Base-by-base conservation (phyloP, 164 flowering plant genomes). In the Litsea cubeba region DNA sequence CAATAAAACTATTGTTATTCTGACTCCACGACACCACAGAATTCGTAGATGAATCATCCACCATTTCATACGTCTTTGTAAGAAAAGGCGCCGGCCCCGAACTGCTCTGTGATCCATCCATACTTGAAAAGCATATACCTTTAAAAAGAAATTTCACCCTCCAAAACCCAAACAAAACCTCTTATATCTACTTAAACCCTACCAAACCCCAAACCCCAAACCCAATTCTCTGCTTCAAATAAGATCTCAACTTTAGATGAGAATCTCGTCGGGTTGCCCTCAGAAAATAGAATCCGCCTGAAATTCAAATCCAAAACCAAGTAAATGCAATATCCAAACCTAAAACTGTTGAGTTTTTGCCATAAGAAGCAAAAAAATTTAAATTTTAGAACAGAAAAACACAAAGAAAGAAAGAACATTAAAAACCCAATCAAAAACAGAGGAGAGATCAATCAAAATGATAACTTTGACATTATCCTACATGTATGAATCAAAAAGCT, bases 61-160 rank as follows among this genome's bases (percentile, higher is more conserved):
- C 88, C 87, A 89, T 83, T 50, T 89, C 90, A 79, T 88, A 89
- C 0, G 91, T 88, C 77, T 89, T 89, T 6, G 80, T 72, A 23
- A 89, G 86, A 75, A 89, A 89, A 28, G 91, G 93, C 0, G 93
- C 79, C 2, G 87, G 87, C 5, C 68, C 82, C 10, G 88, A 81
- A 71, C 81, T 71, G 30, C 87, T 79, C 69, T 82, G 86, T 3
- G 86, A 75, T 25, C 74, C 86, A 73, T 87, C 89, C 90, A 87
- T 86, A 64, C 60, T 62, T 18, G 62, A 11, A n/a, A 32, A 54
- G 35, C 2, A 60, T 23, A 7, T 8, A 64, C 14, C 15, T 20
- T 3, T 20, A 0, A 10, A 12, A 3, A 2, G 5, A 66, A 30
- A 66, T 30, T 3, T 66, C 69, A 66, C 17, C 20, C 35, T 32